Base-by-base conservation (phyloP, 2,329 filamentous ascomycete genomes). In the Botrytis galanthina region DNA sequence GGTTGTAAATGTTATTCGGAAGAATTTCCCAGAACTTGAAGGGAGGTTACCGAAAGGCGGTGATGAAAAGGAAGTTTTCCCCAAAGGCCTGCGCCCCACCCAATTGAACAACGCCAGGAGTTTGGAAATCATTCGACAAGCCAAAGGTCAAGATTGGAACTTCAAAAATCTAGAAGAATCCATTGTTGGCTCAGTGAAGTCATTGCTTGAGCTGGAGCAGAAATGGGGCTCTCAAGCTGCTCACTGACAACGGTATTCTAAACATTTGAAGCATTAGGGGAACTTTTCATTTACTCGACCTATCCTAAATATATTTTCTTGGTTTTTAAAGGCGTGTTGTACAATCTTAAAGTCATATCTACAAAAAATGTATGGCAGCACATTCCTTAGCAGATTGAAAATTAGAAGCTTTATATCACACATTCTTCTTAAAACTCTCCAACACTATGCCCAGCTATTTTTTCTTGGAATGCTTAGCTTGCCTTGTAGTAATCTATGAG, bases 1-100 rank as follows among this genome's bases (percentile, higher is more conserved):
- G 76, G 85, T 90, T 51, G 85, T 85, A 0, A 84, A 88, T 69
- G 83, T 87, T 60, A 84, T 91, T 63, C 82, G 83, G 71, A 85
- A 86, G 74, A 80, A 85, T 71, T 88, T 87, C 75, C 87, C 87
- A 0, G 81, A 88, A 75, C 83, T 87, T 75, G 83, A 84, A 74
- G 83, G 81, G 12, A 78, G 82, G 70, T 77, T 89, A 74, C 71
- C 71, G 5, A 86, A 86, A 37, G 78, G 80, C 2, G 82, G 84
- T 3, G 84, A 85, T 32, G 79, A 78, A 20, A 73, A 64, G 1
- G 71, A 77, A 68, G 73, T 75, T 9, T 72, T 79, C 26, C 78
- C 79, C 18, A 37, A 72, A 14, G 77, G 76, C 10, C 69, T 80
- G 6, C 61, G 77, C 22, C 76, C 77, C 5, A 77, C 78, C 9